phyloP scores from a whole-genome alignment of 2,329 filamentous ascomycete species.

The Didymellaceae sp. region DNA sequence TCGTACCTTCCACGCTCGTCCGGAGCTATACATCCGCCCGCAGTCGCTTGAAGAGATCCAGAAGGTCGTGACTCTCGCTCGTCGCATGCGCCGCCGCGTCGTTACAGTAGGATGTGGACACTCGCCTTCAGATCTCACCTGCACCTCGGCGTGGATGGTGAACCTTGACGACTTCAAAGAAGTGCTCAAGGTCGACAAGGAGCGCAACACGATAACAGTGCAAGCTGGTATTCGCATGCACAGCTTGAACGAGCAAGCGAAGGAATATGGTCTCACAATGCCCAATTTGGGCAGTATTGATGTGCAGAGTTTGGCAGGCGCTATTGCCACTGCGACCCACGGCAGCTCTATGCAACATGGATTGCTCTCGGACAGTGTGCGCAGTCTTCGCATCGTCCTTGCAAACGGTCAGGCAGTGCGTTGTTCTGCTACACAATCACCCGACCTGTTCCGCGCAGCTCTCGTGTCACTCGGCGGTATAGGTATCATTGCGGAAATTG shows the following conservation, averaged over 20 bases:
- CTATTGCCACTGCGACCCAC: conserved; percentile 91
- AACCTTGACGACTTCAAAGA: conserved; percentile 85
- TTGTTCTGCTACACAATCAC: conserved; percentile 72
- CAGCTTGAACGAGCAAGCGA: conserved; percentile 75
- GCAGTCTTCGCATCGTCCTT: conserved; percentile 78
- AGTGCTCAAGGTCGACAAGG: conserved; percentile 72
- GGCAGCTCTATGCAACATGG: conserved; percentile 86
- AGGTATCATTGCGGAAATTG: conserved; percentile 89
- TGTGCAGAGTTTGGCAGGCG: conserved; percentile 89
- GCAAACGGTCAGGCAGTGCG: conserved; percentile 76
- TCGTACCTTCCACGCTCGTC: conserved; percentile 84
- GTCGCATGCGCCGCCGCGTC: conserved; percentile 78
- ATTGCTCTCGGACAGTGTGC: conserved; percentile 79
- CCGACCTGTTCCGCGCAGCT: conserved; percentile 85
- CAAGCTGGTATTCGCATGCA: conserved; percentile 88
- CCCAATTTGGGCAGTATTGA: conserved; percentile 95
- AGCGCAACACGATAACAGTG: conserved; percentile 72
- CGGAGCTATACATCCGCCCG: conserved; percentile 90
- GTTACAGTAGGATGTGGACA: conserved; percentile 90
- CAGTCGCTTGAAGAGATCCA: conserved; percentile 80
- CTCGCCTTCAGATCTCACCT: conserved; percentile 90
- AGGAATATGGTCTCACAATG: conserved; percentile 79
- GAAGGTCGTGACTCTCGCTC: conserved; percentile 80
- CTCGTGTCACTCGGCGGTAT: conserved; percentile 87
- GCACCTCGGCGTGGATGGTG: conserved; percentile 91